These are phyloP conservation scores for Blastocystis sp. DNA, from an alignment of 352 stramenopile species.

Conservation along the genomic window DNA sequence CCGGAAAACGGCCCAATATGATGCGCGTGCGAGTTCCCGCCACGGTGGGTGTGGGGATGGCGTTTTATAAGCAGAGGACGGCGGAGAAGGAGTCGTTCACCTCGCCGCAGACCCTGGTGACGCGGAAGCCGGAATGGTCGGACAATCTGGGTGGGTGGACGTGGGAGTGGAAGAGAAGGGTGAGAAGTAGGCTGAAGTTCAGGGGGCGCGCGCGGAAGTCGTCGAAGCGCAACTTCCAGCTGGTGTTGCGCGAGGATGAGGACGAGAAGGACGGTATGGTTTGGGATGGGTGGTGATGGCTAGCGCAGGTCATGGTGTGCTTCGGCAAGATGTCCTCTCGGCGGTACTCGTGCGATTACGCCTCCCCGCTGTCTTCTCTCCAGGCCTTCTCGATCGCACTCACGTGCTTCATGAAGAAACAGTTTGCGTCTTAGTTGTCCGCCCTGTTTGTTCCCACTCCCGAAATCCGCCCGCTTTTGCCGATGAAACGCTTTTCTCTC, in stretches of 20 bases:
- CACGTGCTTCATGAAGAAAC: constrained; percentile 65
- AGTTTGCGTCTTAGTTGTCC: constrained; percentile 4
- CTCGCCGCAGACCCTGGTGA: constrained; percentile 30
- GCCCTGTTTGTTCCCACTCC: constrained; percentile 21
- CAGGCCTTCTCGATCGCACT: constrained; percentile 64
- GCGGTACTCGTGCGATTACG: constrained; percentile 61
- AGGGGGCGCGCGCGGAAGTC: constrained; percentile 42
- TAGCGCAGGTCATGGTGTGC: constrained; percentile 40
- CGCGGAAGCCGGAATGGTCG: constrained; percentile 50
- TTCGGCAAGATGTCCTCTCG: constrained; percentile 55
- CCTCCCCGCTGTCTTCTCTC: constrained; percentile 45
- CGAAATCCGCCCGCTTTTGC: not conserved
- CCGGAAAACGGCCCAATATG: constrained; percentile 2
- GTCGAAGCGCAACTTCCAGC: constrained; percentile 69
- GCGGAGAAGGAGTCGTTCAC: not conserved
- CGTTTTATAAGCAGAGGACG: constrained; percentile 1
- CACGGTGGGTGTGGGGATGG: not conserved
- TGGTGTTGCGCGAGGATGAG: constrained; percentile 52
- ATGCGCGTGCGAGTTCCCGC: constrained; percentile 19
- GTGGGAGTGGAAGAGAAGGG: not conserved
- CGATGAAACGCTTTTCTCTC: not conserved
- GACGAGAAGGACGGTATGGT: constrained; percentile 8
- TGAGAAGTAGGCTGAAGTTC: constrained; percentile 63
- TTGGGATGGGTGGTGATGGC: not conserved
- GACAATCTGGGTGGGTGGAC: constrained; percentile 33